Evolutionary conservation across 805 yeast genomes (phyloP).

Genomic region (Hanseniaspora valbyensis): DNA sequence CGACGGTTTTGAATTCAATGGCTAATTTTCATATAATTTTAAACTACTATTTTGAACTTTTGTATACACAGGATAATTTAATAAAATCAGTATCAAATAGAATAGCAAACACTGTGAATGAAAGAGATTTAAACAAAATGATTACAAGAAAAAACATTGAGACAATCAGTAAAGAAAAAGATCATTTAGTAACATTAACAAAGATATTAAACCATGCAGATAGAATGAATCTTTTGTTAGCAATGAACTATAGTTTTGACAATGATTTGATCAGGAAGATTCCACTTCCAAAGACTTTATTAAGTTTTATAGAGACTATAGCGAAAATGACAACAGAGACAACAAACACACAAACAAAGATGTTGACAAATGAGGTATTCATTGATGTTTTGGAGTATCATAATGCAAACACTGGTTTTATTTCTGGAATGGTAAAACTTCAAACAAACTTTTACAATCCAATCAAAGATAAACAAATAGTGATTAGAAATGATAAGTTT

Average conservation of each 20-base stretch:
- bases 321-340: conserved; percentile 6
- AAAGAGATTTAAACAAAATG: conserved; percentile 13
- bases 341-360: conserved; percentile 3
- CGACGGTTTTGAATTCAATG: background rate
- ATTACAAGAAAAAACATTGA: background rate
- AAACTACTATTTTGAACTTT: conserved; percentile 11
- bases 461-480: background rate
- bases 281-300: conserved; percentile 8
- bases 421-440: background rate
- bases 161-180: conserved; percentile 2
- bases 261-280: background rate
- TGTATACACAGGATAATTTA: conserved; percentile 12
- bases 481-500: conserved; percentile 9
- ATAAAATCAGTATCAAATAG: conserved; percentile 10
- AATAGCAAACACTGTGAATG: conserved; percentile 5
- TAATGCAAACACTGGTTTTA: background rate
- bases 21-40: conserved; percentile 2
- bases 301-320: conserved; percentile 5
- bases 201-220: conserved; percentile 11
- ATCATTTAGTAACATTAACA: conserved; percentile 5
- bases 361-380: conserved; percentile 9
- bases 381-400: conserved; percentile 11
- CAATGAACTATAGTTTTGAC: conserved; percentile 1
- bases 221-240: conserved; percentile 9
- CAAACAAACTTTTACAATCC: conserved; percentile 4